phyloP scores from a whole-genome alignment of 352 stramenopile genomes.

The Blastocystis hominis region DNA sequence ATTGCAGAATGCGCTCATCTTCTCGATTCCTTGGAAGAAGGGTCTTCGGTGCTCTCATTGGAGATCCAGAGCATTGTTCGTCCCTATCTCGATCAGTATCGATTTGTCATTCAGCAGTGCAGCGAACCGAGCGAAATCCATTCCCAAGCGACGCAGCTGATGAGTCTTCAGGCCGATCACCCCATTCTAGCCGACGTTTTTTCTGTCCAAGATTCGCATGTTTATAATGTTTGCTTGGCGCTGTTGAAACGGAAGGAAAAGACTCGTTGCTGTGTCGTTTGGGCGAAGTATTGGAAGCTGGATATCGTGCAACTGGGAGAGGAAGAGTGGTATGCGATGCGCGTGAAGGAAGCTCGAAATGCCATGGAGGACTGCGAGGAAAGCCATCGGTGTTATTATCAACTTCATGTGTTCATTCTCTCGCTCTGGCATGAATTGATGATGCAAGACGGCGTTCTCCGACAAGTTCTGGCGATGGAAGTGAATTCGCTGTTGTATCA shows the following conservation, averaged over 20 bases:
- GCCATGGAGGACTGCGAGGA: neutral
- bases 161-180: neutral
- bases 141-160: neutral
- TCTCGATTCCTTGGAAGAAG: neutral
- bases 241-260: neutral
- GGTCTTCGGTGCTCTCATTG: neutral
- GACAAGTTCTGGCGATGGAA: constrained; percentile 37
- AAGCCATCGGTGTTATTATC: neutral
- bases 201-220: neutral
- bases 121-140: neutral
- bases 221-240: constrained; percentile 18
- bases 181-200: neutral
- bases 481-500: neutral
- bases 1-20: neutral
- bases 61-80: neutral
- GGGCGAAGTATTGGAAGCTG: neutral
- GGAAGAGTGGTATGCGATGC: neutral
- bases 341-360: neutral
- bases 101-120: neutral
- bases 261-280: constrained; percentile 35
- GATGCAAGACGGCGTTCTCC: neutral
- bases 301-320: neutral
- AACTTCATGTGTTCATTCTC: neutral
- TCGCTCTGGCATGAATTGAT: neutral
- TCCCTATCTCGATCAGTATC: neutral